These are phyloP conservation scores for Erodium maritimum DNA, from an alignment of 345 rosid species.

Conservation along the genomic window DNA sequence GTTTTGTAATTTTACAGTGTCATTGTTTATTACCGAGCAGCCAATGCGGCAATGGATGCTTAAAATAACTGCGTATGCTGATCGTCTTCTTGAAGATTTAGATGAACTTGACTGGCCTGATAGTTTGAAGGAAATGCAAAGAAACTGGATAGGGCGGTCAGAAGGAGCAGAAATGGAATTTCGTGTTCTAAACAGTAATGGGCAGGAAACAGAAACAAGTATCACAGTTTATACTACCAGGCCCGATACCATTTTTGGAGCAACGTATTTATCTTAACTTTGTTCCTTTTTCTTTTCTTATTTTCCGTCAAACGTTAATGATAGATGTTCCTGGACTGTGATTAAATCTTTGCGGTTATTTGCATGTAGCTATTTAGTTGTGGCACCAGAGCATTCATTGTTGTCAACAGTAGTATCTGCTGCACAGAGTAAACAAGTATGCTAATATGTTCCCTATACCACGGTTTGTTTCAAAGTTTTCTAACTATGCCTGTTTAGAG, in stretches of 20 bases:
- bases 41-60: conserved; percentile 99
- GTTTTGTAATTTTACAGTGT: conserved; percentile 81
- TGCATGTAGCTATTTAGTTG: conserved; percentile 66
- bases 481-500: background rate
- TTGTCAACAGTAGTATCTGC: conserved; percentile 42
- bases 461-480: conserved; percentile 3
- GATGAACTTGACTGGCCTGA: conserved; percentile 96
- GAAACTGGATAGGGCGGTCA: conserved; percentile 94
- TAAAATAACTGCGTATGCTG: conserved; percentile 89
- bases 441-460: conserved; percentile 8
- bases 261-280: conserved; percentile 43
- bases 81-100: conserved; percentile 81
- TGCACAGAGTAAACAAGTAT: conserved; percentile 40
- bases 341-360: conserved; percentile 8
- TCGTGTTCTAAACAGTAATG: conserved; percentile 39
- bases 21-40: conserved; percentile 96
- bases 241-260: conserved; percentile 89
- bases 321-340: conserved; percentile 10
- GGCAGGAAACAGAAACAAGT: conserved; percentile 37
- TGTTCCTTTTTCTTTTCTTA: conserved; percentile 5
- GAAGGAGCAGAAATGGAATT: conserved; percentile 80
- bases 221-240: conserved; percentile 76
- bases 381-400: conserved; percentile 80
- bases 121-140: conserved; percentile 81
- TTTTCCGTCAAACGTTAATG: background rate